A percentile compares a stretch with the other conserved stretches of the same genome.
Evolutionary conservation across 768 basidiomycete genomes (phyloP).

Genomic region (Lactifluus subvellereus): DNA sequence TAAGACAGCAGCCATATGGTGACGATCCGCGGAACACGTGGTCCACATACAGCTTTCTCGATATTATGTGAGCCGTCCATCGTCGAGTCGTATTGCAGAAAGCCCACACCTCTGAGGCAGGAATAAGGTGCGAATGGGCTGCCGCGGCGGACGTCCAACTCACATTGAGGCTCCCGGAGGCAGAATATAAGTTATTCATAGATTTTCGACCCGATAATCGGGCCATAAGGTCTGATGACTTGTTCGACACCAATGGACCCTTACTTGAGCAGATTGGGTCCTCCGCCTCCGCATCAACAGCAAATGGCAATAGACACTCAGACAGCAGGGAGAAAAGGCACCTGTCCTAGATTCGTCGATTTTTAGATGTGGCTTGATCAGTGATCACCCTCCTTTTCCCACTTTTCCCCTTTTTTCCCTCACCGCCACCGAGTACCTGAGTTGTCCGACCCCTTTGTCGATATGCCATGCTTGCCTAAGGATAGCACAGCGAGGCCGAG

Average conservation of each 20-base stretch:
- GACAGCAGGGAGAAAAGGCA: background rate
- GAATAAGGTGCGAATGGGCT: too few species aligned
- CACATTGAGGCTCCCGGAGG: background rate
- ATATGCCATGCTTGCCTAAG: background rate
- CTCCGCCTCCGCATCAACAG: background rate
- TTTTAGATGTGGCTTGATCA: background rate
- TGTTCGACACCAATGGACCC: background rate
- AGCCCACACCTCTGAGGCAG: too few species aligned
- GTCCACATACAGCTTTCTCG: background rate
- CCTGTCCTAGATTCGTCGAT: background rate
- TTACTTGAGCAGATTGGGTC: background rate
- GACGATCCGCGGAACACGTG: background rate
- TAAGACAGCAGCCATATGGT: background rate
- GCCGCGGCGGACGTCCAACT: background rate
- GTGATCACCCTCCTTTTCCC: background rate
- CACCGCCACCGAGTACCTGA: background rate
- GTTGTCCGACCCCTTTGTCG: background rate
- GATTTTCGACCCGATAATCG: background rate
- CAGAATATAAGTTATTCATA: background rate
- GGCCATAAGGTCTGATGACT: background rate
- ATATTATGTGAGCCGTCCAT: background rate
- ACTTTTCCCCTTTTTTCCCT: background rate
- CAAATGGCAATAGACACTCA: conserved; percentile 19
- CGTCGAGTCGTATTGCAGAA: background rate
- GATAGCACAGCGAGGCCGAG: too few species aligned